Evolutionary conservation across 2,329 filamentous ascomycete genomes (phyloP).

Genomic region (Phyllosticta capitalensis): DNA sequence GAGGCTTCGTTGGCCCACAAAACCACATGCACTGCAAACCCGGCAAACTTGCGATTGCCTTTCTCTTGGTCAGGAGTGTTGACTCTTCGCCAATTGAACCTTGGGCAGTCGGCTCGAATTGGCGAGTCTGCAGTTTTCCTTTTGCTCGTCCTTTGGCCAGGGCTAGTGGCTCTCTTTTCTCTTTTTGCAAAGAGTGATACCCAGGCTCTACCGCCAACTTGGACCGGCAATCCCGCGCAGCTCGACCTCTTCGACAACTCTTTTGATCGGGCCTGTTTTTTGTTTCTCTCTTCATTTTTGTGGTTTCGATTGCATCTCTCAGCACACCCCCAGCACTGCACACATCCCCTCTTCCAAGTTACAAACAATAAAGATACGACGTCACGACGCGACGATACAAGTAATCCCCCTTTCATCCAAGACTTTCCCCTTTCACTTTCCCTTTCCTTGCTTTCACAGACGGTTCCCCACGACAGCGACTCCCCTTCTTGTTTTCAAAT

Average conservation of each 20-base stretch:
- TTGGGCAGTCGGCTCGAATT: not conserved
- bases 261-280: not conserved
- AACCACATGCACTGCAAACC: not conserved
- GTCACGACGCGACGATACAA: not conserved
- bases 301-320: not conserved
- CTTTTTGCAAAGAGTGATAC: not conserved
- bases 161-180: not conserved
- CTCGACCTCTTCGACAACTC: not conserved
- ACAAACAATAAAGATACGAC: not conserved
- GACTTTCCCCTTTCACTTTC: not conserved
- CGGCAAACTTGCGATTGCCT: not conserved
- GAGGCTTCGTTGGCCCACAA: not conserved
- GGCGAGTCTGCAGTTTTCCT: not conserved
- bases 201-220: not conserved
- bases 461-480: not conserved
- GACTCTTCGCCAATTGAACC: not conserved
- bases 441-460: not conserved
- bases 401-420: not conserved
- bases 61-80: not conserved
- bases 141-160: not conserved
- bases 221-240: not conserved
- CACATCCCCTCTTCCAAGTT: not conserved
- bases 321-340: not conserved
- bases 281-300: not conserved
- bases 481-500: not conserved